Conservation (phyloP, 768 basidiomycete species). For the Suillus hirtellus region DNA sequence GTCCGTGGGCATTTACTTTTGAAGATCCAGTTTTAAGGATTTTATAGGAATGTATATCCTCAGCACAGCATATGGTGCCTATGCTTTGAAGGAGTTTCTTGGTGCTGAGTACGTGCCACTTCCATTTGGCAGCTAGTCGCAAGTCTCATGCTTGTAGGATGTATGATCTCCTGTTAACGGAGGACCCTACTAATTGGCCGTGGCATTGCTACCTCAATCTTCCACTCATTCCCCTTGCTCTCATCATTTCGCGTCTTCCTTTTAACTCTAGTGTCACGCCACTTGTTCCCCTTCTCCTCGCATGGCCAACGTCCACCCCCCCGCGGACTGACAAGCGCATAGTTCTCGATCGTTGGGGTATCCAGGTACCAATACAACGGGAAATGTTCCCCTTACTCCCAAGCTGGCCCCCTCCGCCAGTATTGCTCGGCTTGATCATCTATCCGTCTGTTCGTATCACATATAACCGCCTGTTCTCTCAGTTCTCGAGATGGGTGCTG, state of each 20-base stretch:
- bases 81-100: conserved; percentile 67
- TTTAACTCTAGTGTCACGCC: conserved; percentile 29
- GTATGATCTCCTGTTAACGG: conserved; percentile 62
- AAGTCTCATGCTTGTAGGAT: conserved; percentile 39
- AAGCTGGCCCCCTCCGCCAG: conserved; percentile 61
- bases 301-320: conserved; percentile 32
- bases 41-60: conserved; percentile 46
- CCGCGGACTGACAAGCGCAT: conserved; percentile 16
- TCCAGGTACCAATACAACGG: conserved; percentile 1
- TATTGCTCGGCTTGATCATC: conserved; percentile 53
- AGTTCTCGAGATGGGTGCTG: conserved; percentile 45
- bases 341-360: conserved; percentile 14
- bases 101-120: conserved; percentile 56
- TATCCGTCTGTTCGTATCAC: conserved; percentile 48
- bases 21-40: conserved; percentile 33
- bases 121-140: background rate
- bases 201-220: conserved; percentile 76
- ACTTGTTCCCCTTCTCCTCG: conserved; percentile 24
- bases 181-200: conserved; percentile 74
- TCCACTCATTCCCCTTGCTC: conserved; percentile 66
- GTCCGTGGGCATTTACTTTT: conserved; percentile 40
- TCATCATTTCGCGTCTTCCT: conserved; percentile 62
- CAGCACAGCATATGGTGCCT: conserved; percentile 69
- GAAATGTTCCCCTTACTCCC: conserved; percentile 32
- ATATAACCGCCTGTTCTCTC: conserved; percentile 44